A percentile compares a stretch with the other conserved stretches of the same genome.
Evolutionary conservation across 2,329 filamentous ascomycete species (phyloP).

Genomic region (Helotiales sp.): DNA sequence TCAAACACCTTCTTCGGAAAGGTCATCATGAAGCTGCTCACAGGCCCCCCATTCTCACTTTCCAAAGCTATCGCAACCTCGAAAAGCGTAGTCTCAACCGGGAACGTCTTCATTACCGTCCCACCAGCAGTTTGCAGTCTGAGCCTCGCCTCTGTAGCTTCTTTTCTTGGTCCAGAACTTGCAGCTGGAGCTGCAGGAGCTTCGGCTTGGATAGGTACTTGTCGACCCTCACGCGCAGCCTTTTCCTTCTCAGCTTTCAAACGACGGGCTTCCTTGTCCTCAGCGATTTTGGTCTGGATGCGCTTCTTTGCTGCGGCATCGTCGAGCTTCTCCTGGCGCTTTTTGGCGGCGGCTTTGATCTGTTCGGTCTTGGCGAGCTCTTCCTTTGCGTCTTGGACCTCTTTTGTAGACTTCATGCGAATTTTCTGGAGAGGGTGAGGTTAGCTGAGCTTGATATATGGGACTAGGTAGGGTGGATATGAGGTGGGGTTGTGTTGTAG

Average conservation of each 20-base stretch:
- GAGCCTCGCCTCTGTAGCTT: slow-evolving; percentile 70
- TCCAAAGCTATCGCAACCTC: slow-evolving; percentile 80
- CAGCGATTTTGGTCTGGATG: slow-evolving; percentile 91
- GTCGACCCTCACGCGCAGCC: slow-evolving; percentile 77
- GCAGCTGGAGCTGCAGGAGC: slow-evolving; percentile 32
- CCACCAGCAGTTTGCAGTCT: slow-evolving; percentile 75
- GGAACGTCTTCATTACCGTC: slow-evolving; percentile 83
- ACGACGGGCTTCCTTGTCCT: slow-evolving; percentile 86
- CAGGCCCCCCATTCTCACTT: slow-evolving; percentile 70
- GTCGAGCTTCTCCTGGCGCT: slow-evolving; percentile 83
- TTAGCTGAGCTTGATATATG: not conserved
- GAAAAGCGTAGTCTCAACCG: slow-evolving; percentile 87
- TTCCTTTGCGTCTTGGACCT: slow-evolving; percentile 87
- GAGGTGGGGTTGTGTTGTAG: not conserved
- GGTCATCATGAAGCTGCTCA: slow-evolving; percentile 78
- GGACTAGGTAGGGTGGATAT: not conserved
- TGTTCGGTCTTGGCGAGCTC: slow-evolving; percentile 85
- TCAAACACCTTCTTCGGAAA: slow-evolving; percentile 83
- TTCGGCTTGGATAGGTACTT: slow-evolving; percentile 42
- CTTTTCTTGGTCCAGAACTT: slow-evolving; percentile 47
- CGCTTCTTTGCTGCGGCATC: slow-evolving; percentile 84
- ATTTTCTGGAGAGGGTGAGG: slow-evolving; percentile 50
- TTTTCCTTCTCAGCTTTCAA: slow-evolving; percentile 84
- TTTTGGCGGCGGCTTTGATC: slow-evolving; percentile 84
- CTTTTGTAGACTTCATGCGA: slow-evolving; percentile 84